Evolutionary conservation across 768 basidiomycete species (phyloP), one percentile per base, ranked within the genome.

Genomic region (Boletus sp.): DNA sequence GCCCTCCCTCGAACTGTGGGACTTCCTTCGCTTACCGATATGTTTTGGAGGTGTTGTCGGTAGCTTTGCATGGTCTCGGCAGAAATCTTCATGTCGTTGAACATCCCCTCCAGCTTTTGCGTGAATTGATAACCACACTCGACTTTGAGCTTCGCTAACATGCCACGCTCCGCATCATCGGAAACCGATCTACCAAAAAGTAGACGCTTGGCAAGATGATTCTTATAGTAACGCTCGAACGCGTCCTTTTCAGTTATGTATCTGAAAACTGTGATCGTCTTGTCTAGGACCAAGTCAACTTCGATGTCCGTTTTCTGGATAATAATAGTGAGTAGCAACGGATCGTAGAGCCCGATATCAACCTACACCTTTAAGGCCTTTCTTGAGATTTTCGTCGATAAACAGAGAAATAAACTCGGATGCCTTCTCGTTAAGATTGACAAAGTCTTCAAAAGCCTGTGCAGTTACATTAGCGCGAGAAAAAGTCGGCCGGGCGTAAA

Each of bases 61-160:
- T 93, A 99, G 5, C 81, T 83, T 34, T 80, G 75, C 79, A 88
- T 89, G 15, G 84, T 85, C 52, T 99, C 97, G 19, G 76, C 72
- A 6, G 93, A 96, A 29, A 95, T 70, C 64, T 85, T 90, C 85
- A 99, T 94, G 67, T 98, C 96, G 60, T 92, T 81, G 82, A 99
- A 97, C 96, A 99, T 99, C 54, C 95, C 95, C 71, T 99, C 95
- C 64, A 98, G 77, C 70, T 95, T 95, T 72, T 96, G 93, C 1
- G 97, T 98, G 71, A 98, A 99, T 67, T 96, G 93, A 63, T 87
- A 88, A 7, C 96, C 96, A 64, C 90, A 95, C 73, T 98, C 96
- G 25, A 96, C 81, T 74, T 98, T 98, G 64, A 99, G 84, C 72
- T 97, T 98, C 43, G 93, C 87, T 2, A 99, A 81, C 94, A 99